Evolutionary conservation across 495 filamentous ascomycete species (phyloP).

Genomic region (Cercophora newfieldiana): DNA sequence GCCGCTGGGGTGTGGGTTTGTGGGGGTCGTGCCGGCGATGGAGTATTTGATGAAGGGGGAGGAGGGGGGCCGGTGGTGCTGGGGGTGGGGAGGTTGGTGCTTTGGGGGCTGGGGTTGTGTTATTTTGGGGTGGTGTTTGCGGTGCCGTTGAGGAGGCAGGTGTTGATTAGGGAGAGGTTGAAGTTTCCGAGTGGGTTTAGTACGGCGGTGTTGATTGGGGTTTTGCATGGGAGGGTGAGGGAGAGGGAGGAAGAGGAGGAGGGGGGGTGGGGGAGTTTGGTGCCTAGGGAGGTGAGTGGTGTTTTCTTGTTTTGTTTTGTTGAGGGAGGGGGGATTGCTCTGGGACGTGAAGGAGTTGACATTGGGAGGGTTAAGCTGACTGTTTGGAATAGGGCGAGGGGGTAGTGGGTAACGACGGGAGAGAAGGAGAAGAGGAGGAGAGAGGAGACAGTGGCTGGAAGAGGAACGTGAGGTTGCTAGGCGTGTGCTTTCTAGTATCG

Average conservation of each 20-base stretch:
- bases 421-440: constrained; percentile 19
- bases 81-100: constrained; percentile 69
- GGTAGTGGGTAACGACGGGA: background rate
- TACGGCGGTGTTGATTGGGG: constrained; percentile 87
- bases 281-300: constrained; percentile 7
- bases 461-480: constrained; percentile 52
- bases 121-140: constrained; percentile 97
- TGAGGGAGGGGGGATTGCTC: no score
- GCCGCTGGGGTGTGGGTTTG: constrained; percentile 70
- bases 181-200: constrained; percentile 95
- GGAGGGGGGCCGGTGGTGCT: constrained; percentile 75
- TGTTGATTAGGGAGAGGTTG: constrained; percentile 87
- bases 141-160: constrained; percentile 75
- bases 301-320: no score
- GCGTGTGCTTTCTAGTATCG: constrained; percentile 54
- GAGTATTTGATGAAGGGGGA: constrained; percentile 75
- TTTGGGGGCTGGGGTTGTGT: constrained; percentile 89
- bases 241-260: constrained; percentile 12
- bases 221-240: constrained; percentile 67
- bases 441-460: constrained; percentile 40
- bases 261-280: constrained; percentile 10
- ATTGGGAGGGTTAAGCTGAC: no score
- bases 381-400: no score
- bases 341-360: no score
- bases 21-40: constrained; percentile 63